Evolutionary conservation across 179 eudicot species (phyloP), one percentile per base, ranked within the genome.

Genomic region (Spergularia azorica): DNA sequence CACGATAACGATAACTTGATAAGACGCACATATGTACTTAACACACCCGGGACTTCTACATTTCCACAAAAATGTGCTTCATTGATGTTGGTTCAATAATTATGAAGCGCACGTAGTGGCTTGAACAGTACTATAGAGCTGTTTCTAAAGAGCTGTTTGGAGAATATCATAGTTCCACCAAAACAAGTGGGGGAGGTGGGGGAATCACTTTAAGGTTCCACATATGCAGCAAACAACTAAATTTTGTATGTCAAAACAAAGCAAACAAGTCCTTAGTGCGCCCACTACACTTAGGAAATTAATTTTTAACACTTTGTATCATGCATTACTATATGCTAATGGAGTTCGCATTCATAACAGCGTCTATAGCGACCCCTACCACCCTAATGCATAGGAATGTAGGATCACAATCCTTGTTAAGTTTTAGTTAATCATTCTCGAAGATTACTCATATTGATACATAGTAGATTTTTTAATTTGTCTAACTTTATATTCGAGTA

Each of bases 301-400:
- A 56, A 50, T 12, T 13, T 13, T 13, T 13, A 5, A 59, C 5
- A 36, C 17, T n/a, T 2, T 48, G 10, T 70, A 4, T 10, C 59
- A 38, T 70, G 9, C 48, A 43, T 43, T 43, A 32, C 36, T 43
- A 5, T 67, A 57, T 46, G 67, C 9, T 59, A 76, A 69, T 76
- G 79, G 79, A 76, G 46, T 68, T 70, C 13, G 70, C 51, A n/a
- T 69, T 62, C 80, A 62, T 62, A 70, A 77, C 32, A 77, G 80
- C 38, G 39, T 60, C 73, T 66, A 85, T 21, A 46, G n/a, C 55
- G n/a, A 26, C 68, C 39, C 63, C 56, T 55, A 16, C 63, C 15
- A 59, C 73, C 43, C 64, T 71, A 72, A 1, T 39, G 48, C 43
- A 70, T 39, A 21, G 38, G 50, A 46, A 9, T 46, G 9, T 46